phyloP scores from a whole-genome alignment of 2,329 filamentous ascomycete species.

The Cucurbitaria berberidis region DNA sequence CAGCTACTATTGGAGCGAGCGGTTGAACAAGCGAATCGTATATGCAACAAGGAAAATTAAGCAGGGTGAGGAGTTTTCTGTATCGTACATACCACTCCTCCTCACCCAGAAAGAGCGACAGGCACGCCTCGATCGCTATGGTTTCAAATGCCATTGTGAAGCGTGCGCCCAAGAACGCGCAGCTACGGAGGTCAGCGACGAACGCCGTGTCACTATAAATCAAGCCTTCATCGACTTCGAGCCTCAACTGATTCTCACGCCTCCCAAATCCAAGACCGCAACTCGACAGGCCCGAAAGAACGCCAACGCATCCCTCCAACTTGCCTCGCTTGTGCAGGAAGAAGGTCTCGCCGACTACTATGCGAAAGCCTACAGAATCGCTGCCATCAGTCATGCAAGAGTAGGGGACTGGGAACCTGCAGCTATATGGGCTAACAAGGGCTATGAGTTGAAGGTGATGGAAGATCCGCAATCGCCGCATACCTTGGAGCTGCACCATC shows the following conservation, averaged over 20 bases:
- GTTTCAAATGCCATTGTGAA: conserved; percentile 46
- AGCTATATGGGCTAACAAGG: conserved; percentile 40
- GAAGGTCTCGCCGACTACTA: conserved; percentile 46
- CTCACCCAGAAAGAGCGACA: conserved; percentile 36
- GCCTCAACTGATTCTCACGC: conserved; percentile 28
- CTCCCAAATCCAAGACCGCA: conserved; percentile 26
- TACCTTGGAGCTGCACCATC: conserved; percentile 37
- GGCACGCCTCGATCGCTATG: conserved; percentile 42
- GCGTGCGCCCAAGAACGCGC: conserved; percentile 41
- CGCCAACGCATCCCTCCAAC: conserved; percentile 35
- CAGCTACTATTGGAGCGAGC: conserved; percentile 47
- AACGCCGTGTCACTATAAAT: conserved; percentile 34
- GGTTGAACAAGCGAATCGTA: conserved; percentile 38
- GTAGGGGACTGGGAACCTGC: conserved; percentile 40
- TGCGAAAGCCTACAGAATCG: conserved; percentile 40
- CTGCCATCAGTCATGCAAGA: conserved; percentile 38
- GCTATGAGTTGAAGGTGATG: conserved; percentile 36
- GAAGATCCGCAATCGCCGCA: conserved; percentile 35
- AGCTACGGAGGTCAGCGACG: conserved; percentile 31
- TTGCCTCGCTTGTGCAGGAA: conserved; percentile 40
- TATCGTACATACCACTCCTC: conserved; percentile 49
- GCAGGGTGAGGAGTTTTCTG: conserved; percentile 50
- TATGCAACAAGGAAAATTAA: conserved; percentile 47
- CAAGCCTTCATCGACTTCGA: conserved; percentile 37
- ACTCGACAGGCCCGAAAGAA: conserved; percentile 32